Evolutionary conservation across 2,329 filamentous ascomycete genomes (phyloP), one percentile per base, ranked within the genome.

Genomic region (Fusarium tricinctum): DNA sequence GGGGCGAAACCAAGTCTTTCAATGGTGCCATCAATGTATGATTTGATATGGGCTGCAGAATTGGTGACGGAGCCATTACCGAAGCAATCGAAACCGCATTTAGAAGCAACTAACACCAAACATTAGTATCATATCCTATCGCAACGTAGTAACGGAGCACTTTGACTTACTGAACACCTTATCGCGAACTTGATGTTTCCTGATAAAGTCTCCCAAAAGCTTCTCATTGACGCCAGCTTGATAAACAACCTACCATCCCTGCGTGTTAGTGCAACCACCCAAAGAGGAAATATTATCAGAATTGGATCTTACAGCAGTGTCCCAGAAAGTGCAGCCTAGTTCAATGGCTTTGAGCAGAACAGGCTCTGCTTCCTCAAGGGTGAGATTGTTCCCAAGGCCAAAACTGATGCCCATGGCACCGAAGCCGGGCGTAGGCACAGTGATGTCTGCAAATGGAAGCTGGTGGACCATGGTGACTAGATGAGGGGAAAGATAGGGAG

Each of bases 201-300:
- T 38, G 33, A 60, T 61, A 22, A 61, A 61, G 2, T 61, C 58
- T 3, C 58, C 58, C 13, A 61, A 12, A 20, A 60, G 55, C 44
- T 52, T 52, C 15, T 61, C 58, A 4, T 61, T 61, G 1, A 52
- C 55, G 0, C 58, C 58, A 13, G 54, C 54, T 3, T 44, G 38
- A 9, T 61, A 61, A 1, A 52, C 44, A 3, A 61, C 58, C 58
- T 60, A 6, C 1, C 8, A 12, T 6, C 7, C 3, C 2, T 30
- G 7, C 22, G 30, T n/a, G 5, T 39, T 9, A n/a, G 22, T 22
- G 4, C 3, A 9, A 12, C 3, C 13, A 6, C 13, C 28, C 28
- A 30, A 12, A 28, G 10, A 6, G 2, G 2, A n/a, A n/a, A 38
- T 5, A 5, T 9, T 5, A 3, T 2, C 9, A 12, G 1, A 5